Percentiles rank a stretch among this genome's conserved stretches.
Evolutionary conservation across 2,329 filamentous ascomycete genomes (phyloP).

Genomic region (Chaetomium olivaceum): DNA sequence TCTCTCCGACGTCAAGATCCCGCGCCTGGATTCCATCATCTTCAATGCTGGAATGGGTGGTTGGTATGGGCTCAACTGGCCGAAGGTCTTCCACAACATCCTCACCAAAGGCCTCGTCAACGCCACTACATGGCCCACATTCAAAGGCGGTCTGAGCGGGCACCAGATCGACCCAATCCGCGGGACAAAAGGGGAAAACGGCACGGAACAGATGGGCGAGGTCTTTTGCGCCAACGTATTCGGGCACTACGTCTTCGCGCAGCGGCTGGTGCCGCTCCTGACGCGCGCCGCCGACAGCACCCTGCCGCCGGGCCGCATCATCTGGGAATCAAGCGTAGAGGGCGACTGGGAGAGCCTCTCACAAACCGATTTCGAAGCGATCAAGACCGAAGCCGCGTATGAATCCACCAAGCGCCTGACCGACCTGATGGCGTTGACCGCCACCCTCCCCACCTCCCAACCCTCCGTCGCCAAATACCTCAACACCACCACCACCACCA

Average conservation of each 20-base stretch:
- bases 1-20: constrained; percentile 53
- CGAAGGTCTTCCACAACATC: constrained; percentile 53
- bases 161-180: constrained; percentile 47
- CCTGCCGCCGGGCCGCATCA: constrained; percentile 62
- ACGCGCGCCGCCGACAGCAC: constrained; percentile 43
- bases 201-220: constrained; percentile 67
- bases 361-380: constrained; percentile 72
- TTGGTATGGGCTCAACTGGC: constrained; percentile 78
- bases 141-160: constrained; percentile 63
- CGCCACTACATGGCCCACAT: constrained; percentile 74
- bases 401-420: constrained; percentile 86
- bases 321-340: constrained; percentile 88
- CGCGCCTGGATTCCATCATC: constrained; percentile 75
- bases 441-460: constrained; percentile 62
- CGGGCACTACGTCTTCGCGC: constrained; percentile 87
- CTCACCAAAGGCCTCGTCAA: constrained; percentile 63
- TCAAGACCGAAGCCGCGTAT: constrained; percentile 67
- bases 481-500: constrained; percentile 28
- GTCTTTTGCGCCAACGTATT: constrained; percentile 93
- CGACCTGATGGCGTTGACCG: constrained; percentile 77
- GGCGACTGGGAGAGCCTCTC: constrained; percentile 57
- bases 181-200: constrained; percentile 47
- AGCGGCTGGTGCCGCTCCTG: constrained; percentile 76
- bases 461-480: constrained; percentile 61
- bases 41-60: constrained; percentile 89